Conservation (phyloP, 164 flowering plant genomes). For the Paratinospora sagittata region DNA sequence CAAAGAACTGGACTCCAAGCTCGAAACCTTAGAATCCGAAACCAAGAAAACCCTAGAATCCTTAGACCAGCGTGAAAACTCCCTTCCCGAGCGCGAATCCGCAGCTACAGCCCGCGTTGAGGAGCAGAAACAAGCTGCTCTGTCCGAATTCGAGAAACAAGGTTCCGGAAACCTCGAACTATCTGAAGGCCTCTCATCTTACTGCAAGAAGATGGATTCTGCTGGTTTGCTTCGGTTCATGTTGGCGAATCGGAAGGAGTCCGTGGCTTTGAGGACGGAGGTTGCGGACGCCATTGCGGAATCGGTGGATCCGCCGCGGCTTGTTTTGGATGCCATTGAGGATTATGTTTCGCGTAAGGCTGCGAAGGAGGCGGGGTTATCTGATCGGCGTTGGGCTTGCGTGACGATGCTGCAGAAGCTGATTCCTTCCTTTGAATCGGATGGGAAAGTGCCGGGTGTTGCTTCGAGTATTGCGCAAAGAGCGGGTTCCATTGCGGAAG, state of each 20-base stretch:
- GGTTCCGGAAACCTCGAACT: conserved; percentile 8
- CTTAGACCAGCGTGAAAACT: conserved; percentile 32
- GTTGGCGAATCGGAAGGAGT: conserved; percentile 42
- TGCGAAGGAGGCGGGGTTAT: conserved; percentile 32
- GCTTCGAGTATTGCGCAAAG: conserved; percentile 32
- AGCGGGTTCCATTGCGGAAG: conserved; percentile 24
- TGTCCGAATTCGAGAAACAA: conserved; percentile 27
- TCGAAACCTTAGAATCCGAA: conserved; percentile 33
- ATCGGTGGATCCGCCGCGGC: conserved; percentile 37
- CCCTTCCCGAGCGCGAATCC: conserved; percentile 43
- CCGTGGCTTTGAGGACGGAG: conserved; percentile 29
- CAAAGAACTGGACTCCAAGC: conserved; percentile 34
- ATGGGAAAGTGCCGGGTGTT: conserved; percentile 20
- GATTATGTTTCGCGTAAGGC: conserved; percentile 27
- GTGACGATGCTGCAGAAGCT: conserved; percentile 39
- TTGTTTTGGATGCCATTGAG: conserved; percentile 44
- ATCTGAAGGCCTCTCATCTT: conserved; percentile 24
- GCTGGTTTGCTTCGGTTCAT: conserved; percentile 34
- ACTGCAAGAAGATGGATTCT: conserved; percentile 42
- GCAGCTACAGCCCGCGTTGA: conserved; percentile 29
- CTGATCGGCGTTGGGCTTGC: conserved; percentile 60
- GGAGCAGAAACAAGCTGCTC: conserved; percentile 27
- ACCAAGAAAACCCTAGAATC: conserved; percentile 32
- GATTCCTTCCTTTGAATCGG: conserved; percentile 23
- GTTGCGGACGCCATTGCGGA: conserved; percentile 27